These are phyloP conservation scores for Apophysomyces ossiformis DNA, from an alignment of 371 early-diverging fungal genomes.

Conservation along the genomic window DNA sequence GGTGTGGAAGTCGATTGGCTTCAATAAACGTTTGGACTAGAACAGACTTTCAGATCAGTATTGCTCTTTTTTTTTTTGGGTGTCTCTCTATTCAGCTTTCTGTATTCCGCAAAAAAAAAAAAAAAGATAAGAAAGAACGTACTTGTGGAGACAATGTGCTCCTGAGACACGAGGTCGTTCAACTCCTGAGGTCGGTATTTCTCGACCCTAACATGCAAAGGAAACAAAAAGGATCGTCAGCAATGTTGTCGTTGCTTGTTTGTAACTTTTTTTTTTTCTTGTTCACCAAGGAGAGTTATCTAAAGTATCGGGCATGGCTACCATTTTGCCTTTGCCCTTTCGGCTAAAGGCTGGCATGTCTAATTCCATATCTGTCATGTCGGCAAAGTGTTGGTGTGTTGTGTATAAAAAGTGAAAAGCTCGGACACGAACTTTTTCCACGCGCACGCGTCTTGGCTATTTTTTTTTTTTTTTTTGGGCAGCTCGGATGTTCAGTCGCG, in stretches of 20 bases:
- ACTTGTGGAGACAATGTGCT: conserved; percentile 90
- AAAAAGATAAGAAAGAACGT: conserved; percentile 12
- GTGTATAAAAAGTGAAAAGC: not conserved
- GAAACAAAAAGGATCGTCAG: too few relatives aligned
- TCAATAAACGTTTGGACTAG: conserved; percentile 88
- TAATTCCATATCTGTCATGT: conserved; percentile 40
- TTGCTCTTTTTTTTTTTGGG: not conserved
- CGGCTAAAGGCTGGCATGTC: conserved; percentile 22
- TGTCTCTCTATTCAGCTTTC: not conserved
- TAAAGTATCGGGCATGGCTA: not conserved
- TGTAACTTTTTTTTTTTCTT: not conserved
- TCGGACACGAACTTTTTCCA: not conserved
- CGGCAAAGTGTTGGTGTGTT: not conserved
- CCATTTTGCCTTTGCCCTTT: conserved; percentile 44
- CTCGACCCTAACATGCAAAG: conserved; percentile 76
- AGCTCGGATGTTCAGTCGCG: too few relatives aligned
- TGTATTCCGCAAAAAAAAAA: too few relatives aligned
- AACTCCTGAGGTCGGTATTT: conserved; percentile 91
- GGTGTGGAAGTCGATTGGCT: conserved; percentile 93
- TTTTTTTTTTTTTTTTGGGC: too few relatives aligned
- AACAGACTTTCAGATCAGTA: not conserved
- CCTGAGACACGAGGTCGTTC: conserved; percentile 90
- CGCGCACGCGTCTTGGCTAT: too few relatives aligned
- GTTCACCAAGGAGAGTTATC: conserved; percentile 48
- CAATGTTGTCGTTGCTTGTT: too few relatives aligned